phyloP scores from a whole-genome alignment of 495 filamentous ascomycete genomes.

The Ascodesmis nigricans region DNA sequence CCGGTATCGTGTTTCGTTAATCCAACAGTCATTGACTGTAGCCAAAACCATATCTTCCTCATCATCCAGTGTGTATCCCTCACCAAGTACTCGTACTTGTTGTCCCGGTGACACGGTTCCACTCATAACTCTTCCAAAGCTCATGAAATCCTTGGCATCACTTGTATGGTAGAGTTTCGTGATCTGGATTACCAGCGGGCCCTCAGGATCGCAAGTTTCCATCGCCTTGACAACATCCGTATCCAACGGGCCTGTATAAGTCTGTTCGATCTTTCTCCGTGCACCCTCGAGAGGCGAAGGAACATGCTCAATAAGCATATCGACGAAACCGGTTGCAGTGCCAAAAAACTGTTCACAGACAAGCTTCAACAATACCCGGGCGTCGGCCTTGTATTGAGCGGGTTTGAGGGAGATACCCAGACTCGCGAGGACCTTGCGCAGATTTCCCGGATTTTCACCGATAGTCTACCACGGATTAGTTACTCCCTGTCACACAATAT shows the following conservation, averaged over 20 bases:
- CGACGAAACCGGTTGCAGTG: constrained; percentile 70
- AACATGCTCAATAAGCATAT: constrained; percentile 81
- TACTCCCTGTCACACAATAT: neutral
- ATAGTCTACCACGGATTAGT: constrained; percentile 32
- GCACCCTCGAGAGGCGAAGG: constrained; percentile 72
- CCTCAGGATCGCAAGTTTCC: constrained; percentile 63
- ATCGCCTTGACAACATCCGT: constrained; percentile 63
- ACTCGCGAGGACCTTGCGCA: constrained; percentile 56
- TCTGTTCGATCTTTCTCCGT: constrained; percentile 49
- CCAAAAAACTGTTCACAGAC: constrained; percentile 96
- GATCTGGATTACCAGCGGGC: constrained; percentile 70
- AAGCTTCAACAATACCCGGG: constrained; percentile 65
- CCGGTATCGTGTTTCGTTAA: constrained; percentile 85
- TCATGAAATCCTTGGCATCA: constrained; percentile 71
- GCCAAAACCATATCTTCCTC: constrained; percentile 91
- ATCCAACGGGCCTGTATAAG: constrained; percentile 92
- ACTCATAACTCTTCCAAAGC: constrained; percentile 83
- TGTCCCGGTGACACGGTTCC: constrained; percentile 65
- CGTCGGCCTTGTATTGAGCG: constrained; percentile 71
- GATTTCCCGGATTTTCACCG: constrained; percentile 67
- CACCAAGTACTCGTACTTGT: constrained; percentile 77
- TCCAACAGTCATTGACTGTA: constrained; percentile 75
- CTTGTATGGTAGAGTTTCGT: constrained; percentile 78
- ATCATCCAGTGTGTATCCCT: constrained; percentile 89
- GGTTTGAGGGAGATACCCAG: constrained; percentile 76